Base-by-base conservation (phyloP, 2,329 filamentous ascomycete genomes). In the Leptographium galeiforme region DNA sequence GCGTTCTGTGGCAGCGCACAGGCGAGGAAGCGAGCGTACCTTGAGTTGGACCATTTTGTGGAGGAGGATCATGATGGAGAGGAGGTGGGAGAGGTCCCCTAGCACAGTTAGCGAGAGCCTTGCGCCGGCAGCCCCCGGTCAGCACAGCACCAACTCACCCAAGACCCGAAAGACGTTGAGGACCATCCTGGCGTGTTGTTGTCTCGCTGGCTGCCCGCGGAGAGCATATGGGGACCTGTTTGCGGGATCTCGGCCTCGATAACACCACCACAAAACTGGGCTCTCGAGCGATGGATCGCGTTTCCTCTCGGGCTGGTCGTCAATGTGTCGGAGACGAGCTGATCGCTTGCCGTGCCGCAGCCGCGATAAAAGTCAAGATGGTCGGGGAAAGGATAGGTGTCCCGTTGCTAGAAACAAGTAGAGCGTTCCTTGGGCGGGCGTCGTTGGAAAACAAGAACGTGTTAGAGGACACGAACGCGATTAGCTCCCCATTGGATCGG, bases 11-110 rank as follows among this genome's bases (percentile, higher is more conserved):
- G 19, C 33, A 30, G 34, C 18, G 4, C 25, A 25, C 18, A 50
- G 18, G 40, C 8, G 25, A 50, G 12, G 25, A 16, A 6, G n/a
- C 2, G 25, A 14, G 10, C 82, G 57, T 76, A 96, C 91, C 67
- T 88, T 95, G 47, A 93, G 84, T 66, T 86, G 82, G 63, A 84
- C 84, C 89, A 98, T 98, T 77, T 98, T 98, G 68, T 95, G 89
- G 58, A 98, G 77, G 57, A 98, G 76, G 63, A 98, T 95, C 63
- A 95, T 77, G 66, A 98, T 95, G 52, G 91, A 97, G 59, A 85
- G 77, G 63, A 98, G 74, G 76, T 98, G 93, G 75, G 89, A 96
- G 67, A 98, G 81, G 77, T 98, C 93, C 73, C 84, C 90, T 95
- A 61, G 54, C n/a, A 36, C 2, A 6, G 12, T 45, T 16, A 45